Percentiles rank a stretch among this genome's conserved stretches.
Conservation (phyloP, 306 rosid species). For the Vachellia collinsii region DNA sequence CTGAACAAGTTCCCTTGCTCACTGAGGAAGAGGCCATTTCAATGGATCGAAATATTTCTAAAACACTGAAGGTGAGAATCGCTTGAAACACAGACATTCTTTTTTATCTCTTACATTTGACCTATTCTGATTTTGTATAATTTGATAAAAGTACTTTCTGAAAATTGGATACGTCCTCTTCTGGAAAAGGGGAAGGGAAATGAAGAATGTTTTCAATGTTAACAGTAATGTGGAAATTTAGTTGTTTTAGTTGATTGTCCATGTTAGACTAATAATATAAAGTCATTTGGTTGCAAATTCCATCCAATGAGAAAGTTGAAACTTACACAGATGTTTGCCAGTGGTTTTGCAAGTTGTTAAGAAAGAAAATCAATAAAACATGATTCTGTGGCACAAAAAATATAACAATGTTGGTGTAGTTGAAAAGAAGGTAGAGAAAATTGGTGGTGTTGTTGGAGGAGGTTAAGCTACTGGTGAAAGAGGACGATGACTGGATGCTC, state of each 20-base stretch:
- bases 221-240: background rate
- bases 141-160: slow-evolving; percentile 16
- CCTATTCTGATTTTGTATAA: background rate
- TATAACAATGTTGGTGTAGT: background rate
- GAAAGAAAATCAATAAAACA: background rate
- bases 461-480: background rate
- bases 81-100: background rate
- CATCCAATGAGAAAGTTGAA: background rate
- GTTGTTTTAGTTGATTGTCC: background rate
- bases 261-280: background rate
- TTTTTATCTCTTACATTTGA: background rate
- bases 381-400: background rate
- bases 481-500: background rate
- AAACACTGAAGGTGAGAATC: slow-evolving; percentile 61
- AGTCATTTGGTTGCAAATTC: background rate
- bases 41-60: slow-evolving; percentile 41
- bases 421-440: background rate
- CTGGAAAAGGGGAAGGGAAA: background rate
- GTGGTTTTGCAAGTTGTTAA: background rate
- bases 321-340: background rate
- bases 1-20: slow-evolving; percentile 76
- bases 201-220: background rate
- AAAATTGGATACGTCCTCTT: slow-evolving; percentile 5
- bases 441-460: background rate
- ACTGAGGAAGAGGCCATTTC: slow-evolving; percentile 48